Conservation (phyloP, 2,329 filamentous ascomycete genomes). For the Didymellaceae sp. region DNA sequence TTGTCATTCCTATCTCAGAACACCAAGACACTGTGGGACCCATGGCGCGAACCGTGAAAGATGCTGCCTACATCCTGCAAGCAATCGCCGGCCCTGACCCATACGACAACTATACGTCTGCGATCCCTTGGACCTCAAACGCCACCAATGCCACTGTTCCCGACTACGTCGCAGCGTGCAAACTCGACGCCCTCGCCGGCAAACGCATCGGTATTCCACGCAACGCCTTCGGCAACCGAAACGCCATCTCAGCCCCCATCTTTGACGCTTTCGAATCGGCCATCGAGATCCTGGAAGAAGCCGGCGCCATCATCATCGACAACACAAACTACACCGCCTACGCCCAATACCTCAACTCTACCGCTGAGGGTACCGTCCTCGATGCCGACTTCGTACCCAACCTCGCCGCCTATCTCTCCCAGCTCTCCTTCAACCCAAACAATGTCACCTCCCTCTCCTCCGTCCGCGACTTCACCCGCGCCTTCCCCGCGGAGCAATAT, state of each 20-base stretch:
- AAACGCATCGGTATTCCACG: constrained; percentile 70
- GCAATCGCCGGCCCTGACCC: constrained; percentile 63
- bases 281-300: constrained; percentile 58
- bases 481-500: constrained; percentile 62
- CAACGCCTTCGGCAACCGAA: constrained; percentile 59
- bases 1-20: constrained; percentile 70
- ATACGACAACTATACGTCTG: constrained; percentile 64
- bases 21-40: constrained; percentile 64
- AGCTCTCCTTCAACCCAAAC: constrained; percentile 65
- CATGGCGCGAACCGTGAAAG: constrained; percentile 64
- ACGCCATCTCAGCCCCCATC: constrained; percentile 44
- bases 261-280: constrained; percentile 63
- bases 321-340: constrained; percentile 65
- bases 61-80: constrained; percentile 63
- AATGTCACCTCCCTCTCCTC: constrained; percentile 60
- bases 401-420: constrained; percentile 62
- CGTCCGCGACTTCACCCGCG: constrained; percentile 63
- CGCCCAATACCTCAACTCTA: constrained; percentile 52
- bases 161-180: constrained; percentile 67
- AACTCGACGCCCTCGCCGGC: constrained; percentile 59
- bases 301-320: constrained; percentile 67
- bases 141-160: constrained; percentile 55
- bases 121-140: constrained; percentile 57
- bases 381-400: constrained; percentile 66
- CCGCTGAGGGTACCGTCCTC: constrained; percentile 55